A percentile compares a stretch with the other conserved stretches of the same genome.
phyloP scores from a whole-genome alignment of 306 rosid species.

The Ceratonia siliqua region DNA sequence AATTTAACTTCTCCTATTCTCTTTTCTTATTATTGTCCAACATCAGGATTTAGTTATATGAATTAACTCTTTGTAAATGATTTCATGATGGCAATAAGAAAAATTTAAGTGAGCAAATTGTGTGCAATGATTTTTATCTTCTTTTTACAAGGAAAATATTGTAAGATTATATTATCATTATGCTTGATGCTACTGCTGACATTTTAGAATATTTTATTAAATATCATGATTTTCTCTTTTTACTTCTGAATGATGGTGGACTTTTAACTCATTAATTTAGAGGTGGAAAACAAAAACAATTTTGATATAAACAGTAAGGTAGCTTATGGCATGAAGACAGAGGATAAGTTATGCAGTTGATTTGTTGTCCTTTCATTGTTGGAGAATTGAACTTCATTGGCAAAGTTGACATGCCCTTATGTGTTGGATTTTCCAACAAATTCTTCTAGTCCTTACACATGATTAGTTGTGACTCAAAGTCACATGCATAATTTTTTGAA shows the following conservation, averaged over 20 bases:
- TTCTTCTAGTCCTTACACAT: background rate
- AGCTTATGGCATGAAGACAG: constrained; percentile 8
- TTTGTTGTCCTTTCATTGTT: background rate
- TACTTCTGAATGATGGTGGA: background rate
- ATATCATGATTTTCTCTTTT: background rate
- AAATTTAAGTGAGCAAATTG: background rate
- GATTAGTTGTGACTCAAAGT: constrained; percentile 17
- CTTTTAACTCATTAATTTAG: background rate
- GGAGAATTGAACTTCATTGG: constrained; percentile 10
- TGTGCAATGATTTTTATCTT: background rate
- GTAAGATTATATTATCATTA: background rate
- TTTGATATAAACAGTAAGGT: background rate
- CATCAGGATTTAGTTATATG: background rate
- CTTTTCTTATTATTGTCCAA: background rate
- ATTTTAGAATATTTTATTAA: background rate
- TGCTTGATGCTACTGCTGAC: background rate
- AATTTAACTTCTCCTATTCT: no score
- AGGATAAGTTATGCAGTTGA: background rate
- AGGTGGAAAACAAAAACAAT: background rate
- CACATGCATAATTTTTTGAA: background rate
- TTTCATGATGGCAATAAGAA: background rate
- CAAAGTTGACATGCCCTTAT: constrained; percentile 15
- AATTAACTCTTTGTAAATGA: background rate
- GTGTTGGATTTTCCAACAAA: constrained; percentile 3
- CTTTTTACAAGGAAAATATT: background rate